Percentiles rank a stretch among this genome's conserved stretches.
Conservation (phyloP, 805 yeast species). For the Candida tammaniensis region DNA sequence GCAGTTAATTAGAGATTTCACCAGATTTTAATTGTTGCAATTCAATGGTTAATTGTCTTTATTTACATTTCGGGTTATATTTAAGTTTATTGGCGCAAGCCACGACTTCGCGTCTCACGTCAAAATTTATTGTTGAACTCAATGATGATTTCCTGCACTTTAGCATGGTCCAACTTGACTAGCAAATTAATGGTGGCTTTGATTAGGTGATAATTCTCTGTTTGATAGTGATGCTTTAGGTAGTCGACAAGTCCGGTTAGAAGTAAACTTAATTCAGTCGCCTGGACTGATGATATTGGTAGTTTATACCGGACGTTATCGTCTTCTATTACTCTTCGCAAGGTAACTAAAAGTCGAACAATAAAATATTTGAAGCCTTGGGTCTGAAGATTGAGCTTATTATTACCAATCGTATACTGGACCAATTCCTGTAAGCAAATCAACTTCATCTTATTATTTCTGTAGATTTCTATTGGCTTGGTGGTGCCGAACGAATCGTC, state of each 20-base stretch:
- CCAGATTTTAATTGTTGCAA: too few species aligned
- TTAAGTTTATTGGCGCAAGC: too few species aligned
- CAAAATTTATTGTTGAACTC: too few species aligned
- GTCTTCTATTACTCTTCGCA: conserved; percentile 65
- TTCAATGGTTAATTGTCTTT: too few species aligned
- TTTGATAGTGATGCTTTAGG: too few species aligned
- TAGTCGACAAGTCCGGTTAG: conserved; percentile 18
- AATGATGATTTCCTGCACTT: too few species aligned
- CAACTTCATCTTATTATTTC: conserved; percentile 49
- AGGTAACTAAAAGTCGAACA: conserved; percentile 55
- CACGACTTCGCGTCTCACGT: too few species aligned
- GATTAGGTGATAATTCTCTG: too few species aligned
- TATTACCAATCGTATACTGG: conserved; percentile 28
- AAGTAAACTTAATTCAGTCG: conserved; percentile 53
- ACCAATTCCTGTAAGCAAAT: conserved; percentile 53
- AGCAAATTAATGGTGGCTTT: too few species aligned
- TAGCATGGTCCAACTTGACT: too few species aligned
- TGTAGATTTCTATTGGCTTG: conserved; percentile 39
- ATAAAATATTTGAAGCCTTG: conserved; percentile 39
- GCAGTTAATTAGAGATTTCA: too few species aligned
- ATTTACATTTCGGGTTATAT: too few species aligned
- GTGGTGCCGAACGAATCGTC: conserved; percentile 65
- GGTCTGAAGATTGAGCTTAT: conserved; percentile 20
- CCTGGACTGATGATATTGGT: conserved; percentile 69
- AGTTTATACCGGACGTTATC: conserved; percentile 52